Evolutionary conservation across 1,284 basidiomycete species (phyloP).

Genomic region (Leccinum fallax): DNA sequence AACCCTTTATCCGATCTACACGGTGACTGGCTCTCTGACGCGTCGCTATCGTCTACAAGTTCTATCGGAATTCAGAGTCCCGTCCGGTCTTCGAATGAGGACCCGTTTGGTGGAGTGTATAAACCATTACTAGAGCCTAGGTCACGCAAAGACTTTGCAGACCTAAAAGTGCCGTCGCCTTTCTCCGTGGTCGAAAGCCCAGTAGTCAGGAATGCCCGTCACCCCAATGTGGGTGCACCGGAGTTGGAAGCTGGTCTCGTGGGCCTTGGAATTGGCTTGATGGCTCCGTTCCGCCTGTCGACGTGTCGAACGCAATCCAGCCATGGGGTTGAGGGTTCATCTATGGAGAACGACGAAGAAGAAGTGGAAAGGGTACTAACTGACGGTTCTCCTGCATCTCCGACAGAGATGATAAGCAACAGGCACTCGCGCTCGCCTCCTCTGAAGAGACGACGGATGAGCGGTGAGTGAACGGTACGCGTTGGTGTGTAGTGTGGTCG

Average conservation of each 20-base stretch:
- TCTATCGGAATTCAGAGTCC: slow-evolving; percentile 25
- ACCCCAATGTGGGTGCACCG: slow-evolving; percentile 27
- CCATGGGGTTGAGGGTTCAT: slow-evolving; percentile 11
- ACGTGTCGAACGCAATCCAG: slow-evolving; percentile 32
- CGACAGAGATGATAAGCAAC: slow-evolving; percentile 25
- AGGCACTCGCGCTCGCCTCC: slow-evolving; percentile 42
- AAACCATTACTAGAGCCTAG: slow-evolving; percentile 27
- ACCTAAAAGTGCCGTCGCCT: slow-evolving; percentile 18
- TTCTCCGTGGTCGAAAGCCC: slow-evolving; percentile 56
- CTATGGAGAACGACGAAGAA: slow-evolving; percentile 35
- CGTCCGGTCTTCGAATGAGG: slow-evolving; percentile 30
- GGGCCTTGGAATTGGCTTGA: slow-evolving; percentile 53
- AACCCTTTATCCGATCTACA: slow-evolving; percentile 44
- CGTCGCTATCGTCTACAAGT: slow-evolving; percentile 35
- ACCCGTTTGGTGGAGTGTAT: slow-evolving; percentile 38
- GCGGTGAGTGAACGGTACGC: slow-evolving; percentile 21
- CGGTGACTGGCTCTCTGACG: slow-evolving; percentile 49
- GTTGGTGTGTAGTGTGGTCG: slow-evolving; percentile 10
- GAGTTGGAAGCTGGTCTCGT: slow-evolving; percentile 36
- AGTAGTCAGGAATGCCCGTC: slow-evolving; percentile 50
- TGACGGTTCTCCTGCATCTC: slow-evolving; percentile 26
- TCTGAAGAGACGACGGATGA: slow-evolving; percentile 47
- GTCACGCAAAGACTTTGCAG: slow-evolving; percentile 7
- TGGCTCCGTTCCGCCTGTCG: slow-evolving; percentile 52
- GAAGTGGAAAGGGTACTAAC: slow-evolving; percentile 35